Percentiles rank a stretch among this genome's conserved stretches.
Evolutionary conservation across 441 rosid species (phyloP).

Genomic region (Erodium chrysanthum): DNA sequence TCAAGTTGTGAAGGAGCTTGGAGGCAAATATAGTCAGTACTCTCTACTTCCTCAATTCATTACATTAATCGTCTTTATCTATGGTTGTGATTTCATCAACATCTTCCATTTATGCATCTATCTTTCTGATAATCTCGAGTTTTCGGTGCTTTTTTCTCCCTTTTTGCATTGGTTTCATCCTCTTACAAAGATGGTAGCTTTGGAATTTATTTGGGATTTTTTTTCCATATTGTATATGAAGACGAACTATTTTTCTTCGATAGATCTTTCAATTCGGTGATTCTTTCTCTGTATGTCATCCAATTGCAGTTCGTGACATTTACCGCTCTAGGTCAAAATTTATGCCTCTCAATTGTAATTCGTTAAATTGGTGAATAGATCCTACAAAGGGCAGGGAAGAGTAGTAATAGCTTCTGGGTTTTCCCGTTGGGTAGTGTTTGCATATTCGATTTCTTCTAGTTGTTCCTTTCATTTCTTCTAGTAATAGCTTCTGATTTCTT

Average conservation of each 20-base stretch:
- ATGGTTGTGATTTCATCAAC: background rate
- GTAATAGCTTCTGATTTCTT: too few relatives aligned
- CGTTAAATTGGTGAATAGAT: background rate
- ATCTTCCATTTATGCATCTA: background rate
- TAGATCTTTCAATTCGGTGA: background rate
- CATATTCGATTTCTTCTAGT: background rate
- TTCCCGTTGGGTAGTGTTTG: background rate
- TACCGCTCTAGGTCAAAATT: background rate
- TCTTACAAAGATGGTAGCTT: background rate
- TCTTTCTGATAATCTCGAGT: background rate
- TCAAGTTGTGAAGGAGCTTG: constrained; percentile 21
- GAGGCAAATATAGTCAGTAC: constrained; percentile 29
- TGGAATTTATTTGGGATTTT: background rate
- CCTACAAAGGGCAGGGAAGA: background rate
- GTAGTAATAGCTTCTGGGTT: background rate
- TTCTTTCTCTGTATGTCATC: background rate
- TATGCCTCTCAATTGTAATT: background rate
- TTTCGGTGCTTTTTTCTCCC: background rate
- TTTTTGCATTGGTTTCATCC: background rate
- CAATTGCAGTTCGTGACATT: background rate
- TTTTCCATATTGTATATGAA: background rate
- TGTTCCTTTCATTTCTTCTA: too few relatives aligned
- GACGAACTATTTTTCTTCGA: background rate
- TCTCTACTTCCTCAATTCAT: background rate
- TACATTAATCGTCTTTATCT: background rate